phyloP scores from a whole-genome alignment of 768 basidiomycete genomes.

The Suillus ampliporus region DNA sequence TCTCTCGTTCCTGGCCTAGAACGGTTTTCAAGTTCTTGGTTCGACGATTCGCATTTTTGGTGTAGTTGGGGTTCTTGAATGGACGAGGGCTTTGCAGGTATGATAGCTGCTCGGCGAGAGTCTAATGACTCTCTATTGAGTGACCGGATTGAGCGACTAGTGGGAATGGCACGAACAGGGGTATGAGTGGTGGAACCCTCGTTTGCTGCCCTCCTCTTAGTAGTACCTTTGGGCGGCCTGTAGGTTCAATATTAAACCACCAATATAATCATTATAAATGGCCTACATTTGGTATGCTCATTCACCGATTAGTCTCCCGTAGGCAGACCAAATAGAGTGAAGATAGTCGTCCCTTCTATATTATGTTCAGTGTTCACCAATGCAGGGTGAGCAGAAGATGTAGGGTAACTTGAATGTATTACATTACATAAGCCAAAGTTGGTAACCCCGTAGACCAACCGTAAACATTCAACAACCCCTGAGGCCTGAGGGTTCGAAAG shows the following conservation, averaged over 20 bases:
- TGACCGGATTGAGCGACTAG: not conserved
- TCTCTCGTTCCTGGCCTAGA: slow-evolving; percentile 77
- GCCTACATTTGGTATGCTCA: not conserved
- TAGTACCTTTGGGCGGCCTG: slow-evolving; percentile 38
- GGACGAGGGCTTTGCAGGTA: slow-evolving; percentile 72
- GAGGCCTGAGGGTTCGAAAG: no score
- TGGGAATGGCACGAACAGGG: slow-evolving; percentile 23
- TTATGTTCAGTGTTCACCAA: no score
- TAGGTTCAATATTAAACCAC: slow-evolving; percentile 4
- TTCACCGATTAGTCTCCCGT: no score
- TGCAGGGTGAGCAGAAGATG: no score
- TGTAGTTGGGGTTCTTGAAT: slow-evolving; percentile 78
- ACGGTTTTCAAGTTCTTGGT: slow-evolving; percentile 84
- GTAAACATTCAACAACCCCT: no score
- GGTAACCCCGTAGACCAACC: no score
- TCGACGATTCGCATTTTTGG: slow-evolving; percentile 71
- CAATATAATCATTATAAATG: not conserved
- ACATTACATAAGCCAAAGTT: no score
- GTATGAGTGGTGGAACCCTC: slow-evolving; percentile 20
- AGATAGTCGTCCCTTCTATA: no score
- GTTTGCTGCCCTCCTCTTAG: slow-evolving; percentile 20
- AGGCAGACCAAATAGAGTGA: no score
- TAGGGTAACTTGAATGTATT: no score
- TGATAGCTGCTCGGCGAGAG: slow-evolving; percentile 75
- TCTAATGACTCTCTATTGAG: slow-evolving; percentile 44